These are phyloP conservation scores for Colletotrichum sp. DNA, from an alignment of 2,329 filamentous ascomycete species.

Conservation along the genomic window DNA sequence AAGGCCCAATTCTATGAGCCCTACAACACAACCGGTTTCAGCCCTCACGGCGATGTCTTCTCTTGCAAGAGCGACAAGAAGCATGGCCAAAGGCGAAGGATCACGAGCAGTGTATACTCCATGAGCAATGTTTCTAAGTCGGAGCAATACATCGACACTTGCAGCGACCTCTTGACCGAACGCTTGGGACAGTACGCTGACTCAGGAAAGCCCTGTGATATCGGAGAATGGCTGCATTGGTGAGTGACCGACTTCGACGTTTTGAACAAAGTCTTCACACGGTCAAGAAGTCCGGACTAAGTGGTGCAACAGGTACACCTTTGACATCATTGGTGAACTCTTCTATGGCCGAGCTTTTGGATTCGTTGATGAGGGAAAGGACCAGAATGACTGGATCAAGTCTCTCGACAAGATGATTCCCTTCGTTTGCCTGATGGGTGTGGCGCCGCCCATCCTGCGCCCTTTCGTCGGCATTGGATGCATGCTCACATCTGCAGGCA, in stretches of 20 bases:
- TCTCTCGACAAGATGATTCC: neutral
- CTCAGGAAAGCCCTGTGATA: neutral
- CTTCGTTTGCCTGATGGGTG: neutral
- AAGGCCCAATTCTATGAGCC: neutral
- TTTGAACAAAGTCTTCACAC: neutral
- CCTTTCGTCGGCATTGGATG: neutral
- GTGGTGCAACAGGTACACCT: neutral
- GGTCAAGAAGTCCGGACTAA: neutral
- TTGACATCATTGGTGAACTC: neutral
- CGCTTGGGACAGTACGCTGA: neutral
- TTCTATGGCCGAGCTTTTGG: neutral
- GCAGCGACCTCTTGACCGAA: neutral
- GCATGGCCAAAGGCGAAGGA: neutral
- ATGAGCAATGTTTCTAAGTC: neutral
- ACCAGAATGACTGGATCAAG: neutral
- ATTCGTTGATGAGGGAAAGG: neutral
- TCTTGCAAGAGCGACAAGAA: neutral
- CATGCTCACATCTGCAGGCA: neutral
- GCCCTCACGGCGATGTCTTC: neutral
- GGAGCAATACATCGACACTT: neutral
- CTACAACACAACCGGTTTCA: neutral
- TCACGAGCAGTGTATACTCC: neutral
- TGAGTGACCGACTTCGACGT: neutral
- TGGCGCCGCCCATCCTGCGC: neutral
- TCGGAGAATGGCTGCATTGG: neutral